Evolutionary conservation across 2,329 filamentous ascomycete species (phyloP), one percentile per base, ranked within the genome.

Genomic region (Fusarium lateritium): DNA sequence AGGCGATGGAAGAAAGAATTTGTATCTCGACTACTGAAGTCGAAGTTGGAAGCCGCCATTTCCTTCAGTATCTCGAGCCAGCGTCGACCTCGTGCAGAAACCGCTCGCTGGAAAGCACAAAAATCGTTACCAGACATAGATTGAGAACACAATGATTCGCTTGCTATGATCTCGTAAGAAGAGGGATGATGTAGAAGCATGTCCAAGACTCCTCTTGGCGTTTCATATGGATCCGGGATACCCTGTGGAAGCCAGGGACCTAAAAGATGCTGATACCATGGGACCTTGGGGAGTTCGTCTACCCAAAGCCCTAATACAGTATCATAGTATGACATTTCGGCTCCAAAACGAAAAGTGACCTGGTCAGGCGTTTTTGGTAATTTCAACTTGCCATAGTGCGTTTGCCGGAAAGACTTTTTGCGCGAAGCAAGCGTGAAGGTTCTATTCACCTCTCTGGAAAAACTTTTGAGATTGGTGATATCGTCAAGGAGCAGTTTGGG

Each of bases 21-120:
- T 0, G 86, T 86, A 1, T 83, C 80, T 31, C 86, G 82, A 1
- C 82, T 83, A 31, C 85, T 87, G 63, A 92, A 87, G 64, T 91
- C 91, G 5, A 93, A 52, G 61, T 87, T 76, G 0, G 85, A 82
- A 0, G 84, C 82, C 0, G 80, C 85, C 6, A 89, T 64, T 62
- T 89, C 87, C 0, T 80, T 74, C 0, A 88, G 71, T 0, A 89
- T 77, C 1, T 79, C 76, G 0, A 81, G 69, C 88, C 87, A 89
- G 1, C 87, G 80, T 0, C 82, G 77, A 11, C 79, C 69, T 4
- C 77, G 79, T 0, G 86, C 86, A 0, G 82, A 79, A 1, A 86
- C 69, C 0, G 88, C 74, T 1, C 76, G 78, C 59, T 88, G 84
- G 51, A 84, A 84, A 0, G 87, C 82, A 24, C 81, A 78, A 47